Conservation (phyloP, 2,329 filamentous ascomycete genomes). For the Anthostomella pinea region DNA sequence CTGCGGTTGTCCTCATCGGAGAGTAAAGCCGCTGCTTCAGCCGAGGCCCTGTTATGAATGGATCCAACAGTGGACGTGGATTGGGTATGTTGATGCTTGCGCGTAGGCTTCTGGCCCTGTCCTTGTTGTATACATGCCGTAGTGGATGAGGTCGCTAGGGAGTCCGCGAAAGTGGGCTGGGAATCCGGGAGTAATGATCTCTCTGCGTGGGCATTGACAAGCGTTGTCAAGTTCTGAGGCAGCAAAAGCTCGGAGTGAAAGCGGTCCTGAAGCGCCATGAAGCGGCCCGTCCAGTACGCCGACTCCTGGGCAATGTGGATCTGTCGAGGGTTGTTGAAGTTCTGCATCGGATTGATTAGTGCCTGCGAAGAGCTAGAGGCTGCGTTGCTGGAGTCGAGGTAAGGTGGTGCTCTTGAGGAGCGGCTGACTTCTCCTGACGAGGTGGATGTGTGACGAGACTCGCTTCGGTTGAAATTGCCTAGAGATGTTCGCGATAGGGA, state of each 20-base stretch:
- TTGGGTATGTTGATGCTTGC: neutral
- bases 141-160: slow-evolving; percentile 14
- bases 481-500: slow-evolving; percentile 39
- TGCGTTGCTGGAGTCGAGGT: slow-evolving; percentile 4
- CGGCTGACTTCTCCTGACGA: slow-evolving; percentile 19
- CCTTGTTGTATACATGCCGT: slow-evolving; percentile 16
- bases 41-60: neutral
- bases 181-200: slow-evolving; percentile 7
- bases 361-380: slow-evolving; percentile 11
- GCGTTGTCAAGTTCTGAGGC: slow-evolving; percentile 22
- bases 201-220: slow-evolving; percentile 22
- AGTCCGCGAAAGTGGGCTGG: slow-evolving; percentile 6
- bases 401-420: slow-evolving; percentile 3
- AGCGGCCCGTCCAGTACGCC: slow-evolving; percentile 62
- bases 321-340: slow-evolving; percentile 20
- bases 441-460: slow-evolving; percentile 41
- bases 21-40: slow-evolving; percentile 13
- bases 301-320: slow-evolving; percentile 44
- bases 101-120: slow-evolving; percentile 1
- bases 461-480: slow-evolving; percentile 36
- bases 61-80: neutral
- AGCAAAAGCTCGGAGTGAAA: slow-evolving; percentile 43
- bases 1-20: slow-evolving; percentile 42
- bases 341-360: neutral
- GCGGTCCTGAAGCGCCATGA: slow-evolving; percentile 55